Evolutionary conservation across 2,329 filamentous ascomycete genomes (phyloP).

Genomic region (Clonostachys rosea): DNA sequence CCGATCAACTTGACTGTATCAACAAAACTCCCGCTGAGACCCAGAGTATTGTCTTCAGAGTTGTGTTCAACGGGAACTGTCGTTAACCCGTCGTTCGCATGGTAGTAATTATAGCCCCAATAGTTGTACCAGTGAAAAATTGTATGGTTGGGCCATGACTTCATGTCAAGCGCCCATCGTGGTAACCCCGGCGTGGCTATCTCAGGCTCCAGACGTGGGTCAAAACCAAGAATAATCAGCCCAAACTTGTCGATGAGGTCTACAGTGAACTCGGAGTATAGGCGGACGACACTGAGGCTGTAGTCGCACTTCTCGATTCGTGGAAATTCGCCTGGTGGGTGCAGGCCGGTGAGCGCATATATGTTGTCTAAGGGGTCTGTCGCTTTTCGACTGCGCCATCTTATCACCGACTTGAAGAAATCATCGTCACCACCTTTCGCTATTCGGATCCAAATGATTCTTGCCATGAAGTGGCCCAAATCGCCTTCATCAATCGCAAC

Average conservation of each 20-base stretch:
- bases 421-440: constrained; percentile 18
- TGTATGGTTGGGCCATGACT: constrained; percentile 2
- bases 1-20: neutral
- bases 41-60: neutral
- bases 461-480: constrained; percentile 4
- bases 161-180: constrained; percentile 5
- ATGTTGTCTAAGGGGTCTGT: constrained; percentile 7
- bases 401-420: neutral
- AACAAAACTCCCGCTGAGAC: neutral
- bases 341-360: constrained; percentile 5
- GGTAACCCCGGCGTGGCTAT: constrained; percentile 6
- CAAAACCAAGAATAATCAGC: constrained; percentile 3
- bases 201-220: constrained; percentile 4
- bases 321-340: neutral
- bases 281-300: neutral
- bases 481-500: constrained; percentile 5
- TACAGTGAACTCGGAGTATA: constrained; percentile 5
- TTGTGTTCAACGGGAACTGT: too few species aligned
- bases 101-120: neutral
- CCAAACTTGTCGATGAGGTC: constrained; percentile 5
- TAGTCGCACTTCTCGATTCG: constrained; percentile 5
- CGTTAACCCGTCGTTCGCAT: neutral
- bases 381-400: constrained; percentile 4
- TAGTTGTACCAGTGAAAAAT: constrained; percentile 3
- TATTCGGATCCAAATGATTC: constrained; percentile 12